Conservation (phyloP, 441 rosid genomes). For the Pelargonium citronellum region DNA sequence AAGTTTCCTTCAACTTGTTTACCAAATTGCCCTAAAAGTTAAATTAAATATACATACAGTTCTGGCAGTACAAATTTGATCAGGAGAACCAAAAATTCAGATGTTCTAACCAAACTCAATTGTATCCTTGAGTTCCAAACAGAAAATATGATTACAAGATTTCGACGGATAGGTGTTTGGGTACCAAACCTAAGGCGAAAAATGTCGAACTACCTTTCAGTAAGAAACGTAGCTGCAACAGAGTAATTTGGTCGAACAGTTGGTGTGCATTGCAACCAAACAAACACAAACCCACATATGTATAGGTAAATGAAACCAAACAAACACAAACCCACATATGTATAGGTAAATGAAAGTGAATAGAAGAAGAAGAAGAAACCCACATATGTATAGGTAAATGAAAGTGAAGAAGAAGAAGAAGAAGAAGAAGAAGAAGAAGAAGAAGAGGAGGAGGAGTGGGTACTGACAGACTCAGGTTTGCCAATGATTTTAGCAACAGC, state of each 20-base stretch:
- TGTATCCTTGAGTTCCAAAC: neutral
- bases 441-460: neutral
- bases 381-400: too few species aligned
- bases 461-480: constrained; percentile 78
- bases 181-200: neutral
- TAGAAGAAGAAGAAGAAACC: too few species aligned
- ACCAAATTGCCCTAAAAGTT: neutral
- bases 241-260: constrained; percentile 42
- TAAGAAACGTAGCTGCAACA: constrained; percentile 3
- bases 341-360: neutral
- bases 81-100: too few species aligned
- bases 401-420: too few species aligned
- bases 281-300: neutral
- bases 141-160: neutral
- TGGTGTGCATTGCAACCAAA: constrained; percentile 6
- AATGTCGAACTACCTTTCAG: too few species aligned
- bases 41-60: too few species aligned
- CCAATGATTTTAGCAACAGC: constrained; percentile 79
- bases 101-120: neutral
- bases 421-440: neutral
- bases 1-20: neutral
- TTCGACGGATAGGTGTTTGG: neutral
- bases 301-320: too few species aligned
- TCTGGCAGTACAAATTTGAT: too few species aligned
- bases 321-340: too few species aligned